Conservation (phyloP, 352 stramenopile species). For the Pilasporangium apinafurcum region DNA sequence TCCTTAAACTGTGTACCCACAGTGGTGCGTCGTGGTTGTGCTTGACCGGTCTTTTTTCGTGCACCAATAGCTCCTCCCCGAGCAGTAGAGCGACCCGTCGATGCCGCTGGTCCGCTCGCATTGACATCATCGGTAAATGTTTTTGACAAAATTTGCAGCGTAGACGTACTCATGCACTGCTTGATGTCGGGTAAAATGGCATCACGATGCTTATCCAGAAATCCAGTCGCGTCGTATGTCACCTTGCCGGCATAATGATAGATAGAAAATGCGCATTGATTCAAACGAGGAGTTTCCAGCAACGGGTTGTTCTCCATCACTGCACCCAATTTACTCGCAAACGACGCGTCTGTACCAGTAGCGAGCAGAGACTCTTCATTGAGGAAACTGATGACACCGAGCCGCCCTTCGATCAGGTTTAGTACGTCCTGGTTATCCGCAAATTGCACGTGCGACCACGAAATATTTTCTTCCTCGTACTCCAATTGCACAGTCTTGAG, state of each 20-base stretch:
- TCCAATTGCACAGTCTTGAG: conserved; percentile 90
- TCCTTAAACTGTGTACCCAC: conserved; percentile 86
- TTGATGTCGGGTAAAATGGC: conserved; percentile 82
- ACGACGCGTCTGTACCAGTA: conserved; percentile 81
- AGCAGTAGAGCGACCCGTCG: no score
- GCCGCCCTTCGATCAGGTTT: conserved; percentile 84
- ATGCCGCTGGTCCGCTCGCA: conserved; percentile 6
- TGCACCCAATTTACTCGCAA: conserved; percentile 82
- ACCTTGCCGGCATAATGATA: conserved; percentile 86
- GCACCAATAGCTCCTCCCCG: conserved; percentile 5
- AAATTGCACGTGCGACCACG: conserved; percentile 88
- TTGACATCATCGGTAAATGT: conserved; percentile 61
- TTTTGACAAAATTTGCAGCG: conserved; percentile 51
- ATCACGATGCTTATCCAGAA: conserved; percentile 83
- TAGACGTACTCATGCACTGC: conserved; percentile 75
- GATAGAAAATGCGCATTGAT: conserved; percentile 80
- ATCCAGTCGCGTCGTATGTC: conserved; percentile 75
- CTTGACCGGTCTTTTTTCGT: conserved; percentile 39
- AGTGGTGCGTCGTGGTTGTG: conserved; percentile 57
- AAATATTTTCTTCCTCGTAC: conserved; percentile 90
- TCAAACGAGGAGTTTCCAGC: conserved; percentile 75
- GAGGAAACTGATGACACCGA: conserved; percentile 86
- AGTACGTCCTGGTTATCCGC: conserved; percentile 89
- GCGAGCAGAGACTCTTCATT: conserved; percentile 87
- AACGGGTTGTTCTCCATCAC: conserved; percentile 87